Evolutionary conservation across 306 rosid genomes (phyloP).

Genomic region (Potentilla sterilis): DNA sequence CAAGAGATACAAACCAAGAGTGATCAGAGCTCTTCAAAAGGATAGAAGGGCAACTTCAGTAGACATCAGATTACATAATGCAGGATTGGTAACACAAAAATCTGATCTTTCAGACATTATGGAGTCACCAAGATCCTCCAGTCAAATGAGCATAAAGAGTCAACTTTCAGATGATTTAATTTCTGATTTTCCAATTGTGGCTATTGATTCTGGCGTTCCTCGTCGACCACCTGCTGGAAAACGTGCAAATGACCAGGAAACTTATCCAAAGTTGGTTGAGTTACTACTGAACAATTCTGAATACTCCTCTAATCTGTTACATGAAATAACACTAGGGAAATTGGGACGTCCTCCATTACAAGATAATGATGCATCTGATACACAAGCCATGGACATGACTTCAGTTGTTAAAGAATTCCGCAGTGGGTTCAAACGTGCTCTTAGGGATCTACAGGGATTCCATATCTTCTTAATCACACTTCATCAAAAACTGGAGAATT

Average conservation of each 20-base stretch:
- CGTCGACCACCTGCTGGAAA: constrained; percentile 97
- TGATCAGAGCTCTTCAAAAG: constrained; percentile 55
- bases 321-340: constrained; percentile 80
- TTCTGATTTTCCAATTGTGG: constrained; percentile 64
- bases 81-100: constrained; percentile 50
- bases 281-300: constrained; percentile 73
- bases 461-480: constrained; percentile 85
- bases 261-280: constrained; percentile 90
- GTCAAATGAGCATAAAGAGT: constrained; percentile 37
- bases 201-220: constrained; percentile 95
- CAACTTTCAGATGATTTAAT: constrained; percentile 41
- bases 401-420: constrained; percentile 60
- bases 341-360: constrained; percentile 54
- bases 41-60: constrained; percentile 84
- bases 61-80: constrained; percentile 53
- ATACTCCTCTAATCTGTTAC: constrained; percentile 67
- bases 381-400: constrained; percentile 37
- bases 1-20: constrained; percentile 61
- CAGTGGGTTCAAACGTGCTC: constrained; percentile 78
- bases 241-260: constrained; percentile 86
- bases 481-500: constrained; percentile 79
- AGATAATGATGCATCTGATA: constrained; percentile 41
- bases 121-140: constrained; percentile 70
- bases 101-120: constrained; percentile 65
- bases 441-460: constrained; percentile 88